Evolutionary conservation across 257 asterid species (phyloP), one percentile per base, ranked within the genome.

Genomic region (Primulina tabacum): DNA sequence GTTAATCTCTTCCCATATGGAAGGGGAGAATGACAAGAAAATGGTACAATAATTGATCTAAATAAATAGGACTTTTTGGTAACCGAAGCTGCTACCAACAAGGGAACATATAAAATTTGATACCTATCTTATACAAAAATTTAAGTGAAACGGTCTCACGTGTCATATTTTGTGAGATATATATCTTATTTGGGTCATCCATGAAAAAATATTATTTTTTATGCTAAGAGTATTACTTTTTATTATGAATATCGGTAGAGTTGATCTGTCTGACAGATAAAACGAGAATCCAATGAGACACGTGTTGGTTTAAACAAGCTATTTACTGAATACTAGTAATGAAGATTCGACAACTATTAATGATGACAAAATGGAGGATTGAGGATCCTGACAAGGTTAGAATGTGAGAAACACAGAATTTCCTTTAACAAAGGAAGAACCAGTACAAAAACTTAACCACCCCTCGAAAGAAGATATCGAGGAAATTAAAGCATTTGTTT

Each of bases 401-500:
- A 69, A 71, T 67, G n/a, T n/a, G n/a, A n/a, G n/a, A n/a, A n/a
- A n/a, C n/a, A n/a, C n/a, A n/a, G n/a, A n/a, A n/a, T n/a, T n/a
- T n/a, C n/a, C n/a, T n/a, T n/a, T n/a, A n/a, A n/a, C n/a, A n/a
- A n/a, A n/a, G n/a, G 73, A 77, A 64, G 57, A 35, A 58, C 66
- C 55, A 62, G 18, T 29, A 14, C 73, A 71, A 52, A 69, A 55
- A 65, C 61, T 64, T 53, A 18, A 75, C 58, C 50, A 21, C 24
- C 24, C 74, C 72, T 64, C 40, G 67, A 5, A 35, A 43, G 70
- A 30, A 63, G 72, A 16, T n/a, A 47, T 32, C 9, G 77, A 66
- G 55, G 71, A 70, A 10, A 30, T 21, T 60, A 65, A 64, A 75
- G 64, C 71, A 67, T 59, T 76, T 47, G 76, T 34, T 14, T 70